These are phyloP conservation scores for Crassisporium funariophilum DNA, from an alignment of 768 basidiomycete species.

Conservation along the genomic window DNA sequence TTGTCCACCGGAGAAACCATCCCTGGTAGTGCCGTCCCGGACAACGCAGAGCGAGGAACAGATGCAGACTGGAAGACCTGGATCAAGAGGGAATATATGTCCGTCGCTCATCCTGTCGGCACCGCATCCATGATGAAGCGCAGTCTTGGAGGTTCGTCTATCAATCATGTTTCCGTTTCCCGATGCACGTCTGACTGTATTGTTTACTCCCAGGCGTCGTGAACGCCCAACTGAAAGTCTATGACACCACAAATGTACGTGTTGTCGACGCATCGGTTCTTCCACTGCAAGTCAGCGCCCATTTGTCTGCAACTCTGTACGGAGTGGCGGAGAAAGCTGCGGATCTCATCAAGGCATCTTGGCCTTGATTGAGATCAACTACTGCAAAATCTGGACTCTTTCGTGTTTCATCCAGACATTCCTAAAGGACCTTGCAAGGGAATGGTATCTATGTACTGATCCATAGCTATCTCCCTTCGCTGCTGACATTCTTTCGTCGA, in stretches of 20 bases:
- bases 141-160: constrained; percentile 35
- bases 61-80: constrained; percentile 49
- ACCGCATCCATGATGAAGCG: constrained; percentile 47
- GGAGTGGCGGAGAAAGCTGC: constrained; percentile 60
- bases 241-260: constrained; percentile 50
- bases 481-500: too few species aligned
- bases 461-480: too few species aligned
- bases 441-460: too few species aligned
- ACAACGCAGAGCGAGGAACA: constrained; percentile 44
- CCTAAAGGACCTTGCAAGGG: too few species aligned
- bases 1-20: constrained; percentile 45
- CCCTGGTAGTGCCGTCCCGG: constrained; percentile 44
- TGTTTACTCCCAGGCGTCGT: constrained; percentile 43
- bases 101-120: constrained; percentile 52
- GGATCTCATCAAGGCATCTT: constrained; percentile 48
- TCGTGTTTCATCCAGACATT: too few species aligned
- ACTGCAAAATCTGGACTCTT: too few species aligned
- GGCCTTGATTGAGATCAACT: too few species aligned
- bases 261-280: constrained; percentile 54
- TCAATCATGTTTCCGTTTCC: background rate
- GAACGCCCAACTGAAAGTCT: constrained; percentile 45
- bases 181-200: constrained; percentile 1
- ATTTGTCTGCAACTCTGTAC: constrained; percentile 49
- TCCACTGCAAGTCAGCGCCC: constrained; percentile 50
- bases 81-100: constrained; percentile 43